Conservation (phyloP, 139 green algal species). For the Astrephomene gubernaculifera region DNA sequence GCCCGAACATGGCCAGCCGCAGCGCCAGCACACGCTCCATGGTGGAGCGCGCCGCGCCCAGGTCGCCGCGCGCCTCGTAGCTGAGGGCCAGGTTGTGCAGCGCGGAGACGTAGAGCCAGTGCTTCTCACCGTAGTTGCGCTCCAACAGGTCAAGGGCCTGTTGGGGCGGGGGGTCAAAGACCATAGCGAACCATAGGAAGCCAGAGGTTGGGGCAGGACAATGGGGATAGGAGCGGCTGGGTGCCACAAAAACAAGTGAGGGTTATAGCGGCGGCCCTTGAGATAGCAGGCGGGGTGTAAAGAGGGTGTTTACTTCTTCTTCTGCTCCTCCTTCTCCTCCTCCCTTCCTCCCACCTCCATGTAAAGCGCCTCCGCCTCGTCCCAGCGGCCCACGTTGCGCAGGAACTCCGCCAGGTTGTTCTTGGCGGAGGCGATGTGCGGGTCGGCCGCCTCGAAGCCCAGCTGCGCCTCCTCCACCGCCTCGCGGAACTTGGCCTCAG, state of each 20-base stretch:
- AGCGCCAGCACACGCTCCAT: conserved; percentile 54
- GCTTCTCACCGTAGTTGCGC: conserved; percentile 52
- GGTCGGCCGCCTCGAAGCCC: conserved; percentile 74
- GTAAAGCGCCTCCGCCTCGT: conserved; percentile 76
- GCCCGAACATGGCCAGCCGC: conserved; percentile 60
- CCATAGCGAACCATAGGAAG: too few relatives aligned
- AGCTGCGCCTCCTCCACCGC: conserved; percentile 64
- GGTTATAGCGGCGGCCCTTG: not conserved
- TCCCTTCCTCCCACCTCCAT: conserved; percentile 57
- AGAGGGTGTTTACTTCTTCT: not conserved
- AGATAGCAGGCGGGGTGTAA: too few relatives aligned
- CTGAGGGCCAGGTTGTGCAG: conserved; percentile 72
- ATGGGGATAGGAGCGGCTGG: conserved; percentile 1
- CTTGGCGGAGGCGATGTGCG: conserved; percentile 73
- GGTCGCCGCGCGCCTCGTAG: conserved; percentile 53
- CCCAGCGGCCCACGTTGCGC: conserved; percentile 65
- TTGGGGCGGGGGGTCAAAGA: too few relatives aligned
- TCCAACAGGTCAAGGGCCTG: conserved; percentile 65
- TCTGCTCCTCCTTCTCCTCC: not conserved
- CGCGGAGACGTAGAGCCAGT: conserved; percentile 68
- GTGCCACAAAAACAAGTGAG: conserved; percentile 2
- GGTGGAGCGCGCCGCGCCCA: conserved; percentile 20
- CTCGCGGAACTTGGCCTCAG: conserved; percentile 70
- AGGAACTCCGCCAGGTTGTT: conserved; percentile 87
- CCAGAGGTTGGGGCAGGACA: too few relatives aligned